Conservation (phyloP, 2,329 filamentous ascomycete genomes). For the Hyphodiscus sp. region DNA sequence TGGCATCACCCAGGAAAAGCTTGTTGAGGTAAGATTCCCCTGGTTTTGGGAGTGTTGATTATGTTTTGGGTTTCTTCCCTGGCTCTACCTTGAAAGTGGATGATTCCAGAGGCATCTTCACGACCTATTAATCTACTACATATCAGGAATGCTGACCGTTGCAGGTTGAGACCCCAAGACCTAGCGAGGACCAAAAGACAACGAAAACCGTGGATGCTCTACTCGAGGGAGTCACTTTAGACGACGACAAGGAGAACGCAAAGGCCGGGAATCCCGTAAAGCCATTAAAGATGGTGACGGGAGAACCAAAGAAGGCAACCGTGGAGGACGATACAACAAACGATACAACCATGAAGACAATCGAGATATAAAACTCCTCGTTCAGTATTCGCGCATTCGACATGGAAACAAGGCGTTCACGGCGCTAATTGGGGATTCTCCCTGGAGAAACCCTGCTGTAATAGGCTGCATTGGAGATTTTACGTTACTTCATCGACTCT, state of each 20-base stretch:
- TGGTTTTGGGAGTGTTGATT: no score
- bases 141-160: no score
- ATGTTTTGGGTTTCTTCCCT: no score
- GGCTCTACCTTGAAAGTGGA: no score
- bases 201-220: slow-evolving; percentile 24
- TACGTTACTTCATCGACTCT: slow-evolving; percentile 3
- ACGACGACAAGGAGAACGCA: slow-evolving; percentile 27
- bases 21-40: slow-evolving; percentile 26
- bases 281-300: slow-evolving; percentile 18
- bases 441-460: slow-evolving; percentile 13
- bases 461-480: slow-evolving; percentile 20
- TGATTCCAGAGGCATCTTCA: no score
- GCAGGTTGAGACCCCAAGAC: slow-evolving; percentile 24
- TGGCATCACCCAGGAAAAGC: slow-evolving; percentile 22
- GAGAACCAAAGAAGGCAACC: slow-evolving; percentile 23
- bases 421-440: slow-evolving; percentile 14
- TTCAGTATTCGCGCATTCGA: slow-evolving; percentile 14
- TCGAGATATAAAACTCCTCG: slow-evolving; percentile 27
- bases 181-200: slow-evolving; percentile 24
- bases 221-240: slow-evolving; percentile 20
- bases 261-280: slow-evolving; percentile 15
- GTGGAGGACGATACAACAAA: slow-evolving; percentile 30
- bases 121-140: no score
- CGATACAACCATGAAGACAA: slow-evolving; percentile 31
- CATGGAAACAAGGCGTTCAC: slow-evolving; percentile 22